Percentiles rank a stretch among this genome's conserved stretches.
Evolutionary conservation across 75 land plant genomes (phyloP).

Genomic region (Cupressus sempervirens): DNA sequence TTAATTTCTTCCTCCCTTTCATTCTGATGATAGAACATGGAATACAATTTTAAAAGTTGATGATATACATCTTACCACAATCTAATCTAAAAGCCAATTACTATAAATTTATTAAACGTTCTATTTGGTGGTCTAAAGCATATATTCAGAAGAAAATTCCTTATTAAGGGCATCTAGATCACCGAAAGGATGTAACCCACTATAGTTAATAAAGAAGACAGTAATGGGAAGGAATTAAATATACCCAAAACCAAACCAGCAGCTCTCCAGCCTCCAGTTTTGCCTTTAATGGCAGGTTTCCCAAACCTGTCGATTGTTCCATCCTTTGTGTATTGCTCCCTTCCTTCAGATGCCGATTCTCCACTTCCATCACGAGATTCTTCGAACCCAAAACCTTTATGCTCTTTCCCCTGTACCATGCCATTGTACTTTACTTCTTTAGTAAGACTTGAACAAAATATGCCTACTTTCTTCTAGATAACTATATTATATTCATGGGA

Average conservation of each 20-base stretch:
- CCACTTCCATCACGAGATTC: not conserved
- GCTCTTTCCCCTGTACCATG: conserved; percentile 1
- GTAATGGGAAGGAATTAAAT: not conserved
- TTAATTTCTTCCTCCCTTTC: too few relatives aligned
- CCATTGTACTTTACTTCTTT: not conserved
- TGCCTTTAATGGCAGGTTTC: conserved; percentile 37
- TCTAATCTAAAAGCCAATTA: too few relatives aligned
- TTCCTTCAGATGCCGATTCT: not conserved
- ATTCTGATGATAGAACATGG: too few relatives aligned
- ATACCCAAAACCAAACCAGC: conserved; percentile 42
- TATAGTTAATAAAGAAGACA: not conserved
- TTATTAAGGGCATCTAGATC: not conserved
- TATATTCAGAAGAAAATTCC: not conserved
- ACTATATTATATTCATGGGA: not conserved
- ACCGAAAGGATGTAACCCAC: not conserved
- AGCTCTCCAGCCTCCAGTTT: conserved; percentile 58
- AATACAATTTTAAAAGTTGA: too few relatives aligned
- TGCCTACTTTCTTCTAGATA: not conserved
- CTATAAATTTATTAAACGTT: not conserved
- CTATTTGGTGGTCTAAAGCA: not conserved
- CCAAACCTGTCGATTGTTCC: conserved; percentile 47
- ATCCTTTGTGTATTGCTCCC: conserved; percentile 28
- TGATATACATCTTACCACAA: too few relatives aligned
- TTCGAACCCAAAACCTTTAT: not conserved
- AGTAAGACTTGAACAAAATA: not conserved